Evolutionary conservation across 2,329 filamentous ascomycete species (phyloP), one percentile per base, ranked within the genome.

Genomic region (Fusarium kyushuense): DNA sequence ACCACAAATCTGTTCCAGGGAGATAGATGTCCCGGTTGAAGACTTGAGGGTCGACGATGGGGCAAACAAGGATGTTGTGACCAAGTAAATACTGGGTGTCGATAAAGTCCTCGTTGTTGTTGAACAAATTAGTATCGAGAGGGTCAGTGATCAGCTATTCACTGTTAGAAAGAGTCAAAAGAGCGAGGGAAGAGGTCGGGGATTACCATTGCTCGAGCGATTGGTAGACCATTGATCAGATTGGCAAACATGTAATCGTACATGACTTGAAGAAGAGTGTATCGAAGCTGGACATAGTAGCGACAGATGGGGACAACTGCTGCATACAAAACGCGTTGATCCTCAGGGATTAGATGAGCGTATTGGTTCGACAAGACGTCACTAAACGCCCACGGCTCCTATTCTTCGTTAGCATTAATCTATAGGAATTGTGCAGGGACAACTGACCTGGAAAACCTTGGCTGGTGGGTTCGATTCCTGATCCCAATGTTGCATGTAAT

Each of bases 191-290:
- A 25, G 4, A 7, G 23, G 23, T 25, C 7, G n/a, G n/a, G n/a
- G n/a, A 1, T 1, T 27, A 41, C 53, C 53, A 56, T 56, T 0
- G 53, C 45, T 10, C 53, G 53, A 5, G 53, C 53, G 3, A 56
- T 48, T 0, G 53, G 53, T 0, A 56, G 21, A 33, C 53, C 53
- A 0, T 56, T 40, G 33, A 32, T 51, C 25, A 56, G n/a, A 2
- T 56, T 56, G 6, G 53, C 53, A 33, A 56, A 56, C 53, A 56
- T 56, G 17, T 32, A 52, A 27, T 56, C 53, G 17, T 56, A 56
- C 33, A 56, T 3, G 0, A 52, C 53, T 2, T 56, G 53, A 0
- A 56, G 14, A 1, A 56, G 45, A 1, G 53, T 33, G 19, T 56
- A 56, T 56, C 53, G 21, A 6, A 56, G 25, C 13, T 56, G 53